Percentiles rank a stretch among this genome's conserved stretches.
These are phyloP conservation scores for Tilletia setariae DNA, from an alignment of 1,284 basidiomycete genomes.

Conservation along the genomic window DNA sequence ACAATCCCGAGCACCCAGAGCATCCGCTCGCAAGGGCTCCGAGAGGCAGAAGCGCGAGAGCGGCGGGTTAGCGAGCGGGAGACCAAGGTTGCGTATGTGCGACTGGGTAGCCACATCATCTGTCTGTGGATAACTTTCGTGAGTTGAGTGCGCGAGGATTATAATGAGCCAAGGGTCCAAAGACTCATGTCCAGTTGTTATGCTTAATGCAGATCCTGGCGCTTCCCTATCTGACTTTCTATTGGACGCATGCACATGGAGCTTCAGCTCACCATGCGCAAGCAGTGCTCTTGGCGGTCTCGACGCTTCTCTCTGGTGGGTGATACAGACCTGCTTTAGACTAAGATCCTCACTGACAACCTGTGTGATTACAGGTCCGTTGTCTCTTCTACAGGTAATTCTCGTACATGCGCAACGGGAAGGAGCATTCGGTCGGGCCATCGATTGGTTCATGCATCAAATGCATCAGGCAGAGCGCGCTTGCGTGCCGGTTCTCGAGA, in stretches of 20 bases:
- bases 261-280: not conserved
- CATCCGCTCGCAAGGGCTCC: not conserved
- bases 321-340: not conserved
- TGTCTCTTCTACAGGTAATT: not conserved
- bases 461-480: too few relatives aligned
- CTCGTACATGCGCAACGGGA: not conserved
- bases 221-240: not conserved
- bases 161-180: not conserved
- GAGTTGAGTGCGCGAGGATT: not conserved
- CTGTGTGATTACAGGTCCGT: not conserved
- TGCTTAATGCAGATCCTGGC: not conserved
- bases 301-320: not conserved
- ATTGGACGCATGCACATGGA: not conserved
- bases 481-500: too few relatives aligned
- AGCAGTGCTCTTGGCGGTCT: not conserved
- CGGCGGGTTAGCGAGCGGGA: not conserved
- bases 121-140: slow-evolving; percentile 2
- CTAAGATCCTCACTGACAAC: too few relatives aligned
- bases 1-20: not conserved
- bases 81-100: not conserved
- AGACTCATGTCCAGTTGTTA: not conserved
- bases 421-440: too few relatives aligned
- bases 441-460: too few relatives aligned
- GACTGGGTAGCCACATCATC: not conserved
- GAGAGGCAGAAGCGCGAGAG: not conserved